A percentile compares a stretch with the other conserved stretches of the same genome.
phyloP scores from a whole-genome alignment of 2,329 filamentous ascomycete species.

The Colletotrichum sp. region DNA sequence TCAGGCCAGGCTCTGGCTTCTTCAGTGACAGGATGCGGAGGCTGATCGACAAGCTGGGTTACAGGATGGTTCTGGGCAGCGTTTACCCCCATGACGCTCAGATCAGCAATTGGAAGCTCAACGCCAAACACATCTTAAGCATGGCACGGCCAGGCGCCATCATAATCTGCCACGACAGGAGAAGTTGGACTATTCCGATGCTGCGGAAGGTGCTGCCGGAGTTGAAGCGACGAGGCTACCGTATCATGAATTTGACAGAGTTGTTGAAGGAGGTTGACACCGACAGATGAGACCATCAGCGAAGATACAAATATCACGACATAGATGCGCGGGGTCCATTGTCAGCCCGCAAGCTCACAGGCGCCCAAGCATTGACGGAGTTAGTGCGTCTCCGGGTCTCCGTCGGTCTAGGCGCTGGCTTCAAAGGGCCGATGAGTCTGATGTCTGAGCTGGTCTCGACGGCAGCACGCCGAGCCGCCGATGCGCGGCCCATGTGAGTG shows the following conservation, averaged over 20 bases:
- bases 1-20: conserved; percentile 84
- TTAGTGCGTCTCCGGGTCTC: not conserved
- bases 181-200: conserved; percentile 86
- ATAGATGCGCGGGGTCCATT: not conserved
- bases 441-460: not conserved
- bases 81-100: conserved; percentile 95
- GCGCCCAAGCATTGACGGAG: not conserved
- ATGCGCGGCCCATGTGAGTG: not conserved
- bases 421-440: not conserved
- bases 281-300: conserved; percentile 1
- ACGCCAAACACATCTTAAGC: conserved; percentile 80
- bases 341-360: not conserved
- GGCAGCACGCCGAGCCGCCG: not conserved
- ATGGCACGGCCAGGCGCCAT: conserved; percentile 80
- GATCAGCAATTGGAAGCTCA: conserved; percentile 71
- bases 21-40: conserved; percentile 75
- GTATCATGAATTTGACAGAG: conserved; percentile 73
- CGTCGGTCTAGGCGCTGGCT: not conserved
- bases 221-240: conserved; percentile 72
- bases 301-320: not conserved
- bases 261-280: conserved; percentile 53
- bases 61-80: conserved; percentile 78
- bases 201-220: conserved; percentile 74
- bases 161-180: conserved; percentile 84
- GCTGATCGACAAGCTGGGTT: conserved; percentile 65